Conservation (phyloP, 2,329 filamentous ascomycete genomes). For the Didymella pinodella region DNA sequence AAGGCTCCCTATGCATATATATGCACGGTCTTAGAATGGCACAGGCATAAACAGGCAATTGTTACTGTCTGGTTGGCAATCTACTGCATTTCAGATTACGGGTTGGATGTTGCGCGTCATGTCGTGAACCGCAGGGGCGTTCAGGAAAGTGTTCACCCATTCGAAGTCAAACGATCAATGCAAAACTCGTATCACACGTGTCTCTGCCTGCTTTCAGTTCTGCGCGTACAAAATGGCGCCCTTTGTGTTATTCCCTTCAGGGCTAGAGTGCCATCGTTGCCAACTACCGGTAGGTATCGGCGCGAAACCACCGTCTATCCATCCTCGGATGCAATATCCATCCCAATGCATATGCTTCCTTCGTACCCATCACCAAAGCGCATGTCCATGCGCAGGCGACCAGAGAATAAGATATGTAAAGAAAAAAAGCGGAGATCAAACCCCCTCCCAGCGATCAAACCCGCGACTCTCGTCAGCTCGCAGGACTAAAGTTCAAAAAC, state of each 20-base stretch:
- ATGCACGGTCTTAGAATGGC: neutral
- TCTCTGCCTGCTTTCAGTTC: neutral
- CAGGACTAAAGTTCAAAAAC: constrained; percentile 24
- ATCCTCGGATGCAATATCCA: neutral
- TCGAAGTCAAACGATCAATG: neutral
- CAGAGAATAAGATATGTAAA: constrained; percentile 7
- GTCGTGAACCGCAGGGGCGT: neutral
- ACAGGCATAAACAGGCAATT: neutral
- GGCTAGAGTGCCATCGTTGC: neutral
- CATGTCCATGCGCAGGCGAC: neutral
- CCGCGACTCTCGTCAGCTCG: neutral
- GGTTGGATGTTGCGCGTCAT: neutral
- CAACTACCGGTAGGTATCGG: constrained; percentile 7
- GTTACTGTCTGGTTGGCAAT: neutral
- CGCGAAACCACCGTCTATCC: neutral
- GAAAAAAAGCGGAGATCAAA: neutral
- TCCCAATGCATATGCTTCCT: neutral
- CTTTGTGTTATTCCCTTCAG: neutral
- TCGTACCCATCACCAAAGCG: neutral
- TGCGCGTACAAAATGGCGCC: neutral
- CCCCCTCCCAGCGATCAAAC: neutral
- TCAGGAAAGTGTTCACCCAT: neutral
- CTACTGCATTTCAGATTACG: constrained; percentile 11
- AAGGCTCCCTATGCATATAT: neutral
- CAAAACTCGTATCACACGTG: neutral